Evolutionary conservation across 108 stramenopile genomes (phyloP).

Genomic region (Heterococcus sp.): DNA sequence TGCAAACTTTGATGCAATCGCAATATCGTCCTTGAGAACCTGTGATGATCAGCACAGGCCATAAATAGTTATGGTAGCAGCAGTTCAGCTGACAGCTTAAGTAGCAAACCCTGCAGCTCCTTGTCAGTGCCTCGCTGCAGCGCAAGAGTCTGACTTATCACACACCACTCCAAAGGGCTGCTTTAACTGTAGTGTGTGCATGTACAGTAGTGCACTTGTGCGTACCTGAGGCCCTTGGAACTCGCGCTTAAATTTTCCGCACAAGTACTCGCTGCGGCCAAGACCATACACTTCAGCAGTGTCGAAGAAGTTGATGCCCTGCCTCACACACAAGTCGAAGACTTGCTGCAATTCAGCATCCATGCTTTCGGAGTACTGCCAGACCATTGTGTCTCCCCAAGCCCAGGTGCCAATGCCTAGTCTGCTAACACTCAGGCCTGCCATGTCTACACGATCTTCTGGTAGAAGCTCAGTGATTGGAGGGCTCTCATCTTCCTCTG

Average conservation of each 20-base stretch:
- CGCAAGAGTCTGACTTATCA: too few relatives aligned
- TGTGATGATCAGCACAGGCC: too few relatives aligned
- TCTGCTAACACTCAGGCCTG: conserved; percentile 25
- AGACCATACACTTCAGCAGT: conserved; percentile 79
- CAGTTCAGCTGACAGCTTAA: too few relatives aligned
- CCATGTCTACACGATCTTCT: conserved; percentile 35
- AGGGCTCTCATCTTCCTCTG: too few relatives aligned
- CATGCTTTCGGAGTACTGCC: conserved; percentile 73
- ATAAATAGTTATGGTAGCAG: too few relatives aligned
- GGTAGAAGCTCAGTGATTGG: too few relatives aligned
- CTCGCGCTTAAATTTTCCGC: conserved; percentile 49
- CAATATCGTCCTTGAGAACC: background rate
- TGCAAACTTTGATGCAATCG: conserved; percentile 76
- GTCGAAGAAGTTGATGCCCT: conserved; percentile 66
- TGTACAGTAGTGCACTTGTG: too few relatives aligned
- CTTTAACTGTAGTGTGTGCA: too few relatives aligned
- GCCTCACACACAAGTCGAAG: conserved; percentile 32
- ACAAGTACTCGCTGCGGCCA: conserved; percentile 68
- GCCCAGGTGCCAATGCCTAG: conserved; percentile 77
- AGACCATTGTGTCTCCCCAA: conserved; percentile 77
- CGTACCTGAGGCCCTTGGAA: conserved; percentile 6
- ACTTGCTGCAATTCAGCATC: conserved; percentile 42
- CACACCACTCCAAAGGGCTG: too few relatives aligned
- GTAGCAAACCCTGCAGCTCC: too few relatives aligned
- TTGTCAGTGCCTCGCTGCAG: too few relatives aligned